Percentiles rank a stretch among this genome's conserved stretches.
phyloP scores from a whole-genome alignment of 176 grass and related monocot genomes.

The Ensete glaucum region DNA sequence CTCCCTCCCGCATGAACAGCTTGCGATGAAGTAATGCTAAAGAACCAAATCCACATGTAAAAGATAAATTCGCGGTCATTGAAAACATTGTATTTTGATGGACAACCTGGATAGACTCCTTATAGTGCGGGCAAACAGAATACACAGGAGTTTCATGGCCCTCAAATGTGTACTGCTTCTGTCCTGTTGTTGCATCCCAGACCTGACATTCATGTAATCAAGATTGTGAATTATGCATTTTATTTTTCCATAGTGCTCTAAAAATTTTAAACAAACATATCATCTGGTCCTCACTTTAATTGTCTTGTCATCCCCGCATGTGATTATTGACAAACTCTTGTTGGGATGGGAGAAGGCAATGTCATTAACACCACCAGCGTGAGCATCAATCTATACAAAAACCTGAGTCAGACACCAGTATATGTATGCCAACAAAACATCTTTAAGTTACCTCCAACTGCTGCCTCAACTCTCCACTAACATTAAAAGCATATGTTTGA shows the following conservation, averaged over 20 bases:
- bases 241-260: too few relatives aligned
- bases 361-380: conserved; percentile 94
- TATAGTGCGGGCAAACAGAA: conserved; percentile 98
- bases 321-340: conserved; percentile 93
- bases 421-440: conserved; percentile 11
- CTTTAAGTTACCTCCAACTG: conserved; percentile 74
- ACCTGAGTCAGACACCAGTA: conserved; percentile 17
- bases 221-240: neutral
- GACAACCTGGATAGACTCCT: conserved; percentile 89
- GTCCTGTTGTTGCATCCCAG: conserved; percentile 92
- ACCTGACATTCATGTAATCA: conserved; percentile 46
- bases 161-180: conserved; percentile 94
- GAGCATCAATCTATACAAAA: conserved; percentile 80
- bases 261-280: neutral
- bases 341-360: conserved; percentile 99
- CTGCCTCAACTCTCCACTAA: conserved; percentile 76
- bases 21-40: too few relatives aligned
- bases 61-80: neutral
- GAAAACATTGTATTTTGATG: conserved; percentile 1
- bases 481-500: conserved; percentile 70
- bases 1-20: too few relatives aligned
- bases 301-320: conserved; percentile 94
- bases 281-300: conserved; percentile 58
- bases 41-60: too few relatives aligned
- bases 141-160: conserved; percentile 96